Evolutionary conservation across 2,329 filamentous ascomycete genomes (phyloP), one percentile per base, ranked within the genome.

Genomic region (Xylaria hypoxylon): DNA sequence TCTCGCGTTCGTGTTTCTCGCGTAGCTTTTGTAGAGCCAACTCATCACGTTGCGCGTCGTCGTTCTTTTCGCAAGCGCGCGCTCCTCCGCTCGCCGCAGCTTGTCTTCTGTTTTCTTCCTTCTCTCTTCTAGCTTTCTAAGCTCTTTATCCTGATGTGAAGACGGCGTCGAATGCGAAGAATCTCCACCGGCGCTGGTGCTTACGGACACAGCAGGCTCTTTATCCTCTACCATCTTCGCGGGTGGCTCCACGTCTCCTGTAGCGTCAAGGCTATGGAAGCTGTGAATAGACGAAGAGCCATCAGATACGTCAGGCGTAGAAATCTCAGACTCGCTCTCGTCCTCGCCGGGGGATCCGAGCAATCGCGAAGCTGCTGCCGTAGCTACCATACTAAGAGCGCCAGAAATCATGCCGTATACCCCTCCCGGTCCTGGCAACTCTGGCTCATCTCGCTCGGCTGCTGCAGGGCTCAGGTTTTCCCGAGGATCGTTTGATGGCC

Each of bases 1-100:
- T 76, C 69, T 91, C 88, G 53, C 81, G 83, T 51, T 88, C 85
- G 76, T 92, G 88, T 73, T 87, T 89, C 74, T 90, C 87, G 33
- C 85, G 84, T 7, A 88, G 82, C 75, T 88, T 90, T 33, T 84
- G 82, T 5, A 88, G 68, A 1, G 82, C 81, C 1, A 80, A 77
- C 56, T 77, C 72, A 35, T 76, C 75, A 57, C 72, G 71, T 40
- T 73, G 63, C 8, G 80, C 81, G 51, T 90, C 86, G 62, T 85
- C 80, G 56, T 81, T 80, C 68, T 78, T 63, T 76, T 76, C 2
- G 74, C 69, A 0, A 73, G 72, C 38, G 69, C 67, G 44, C 73
- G 73, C 60, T 73, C 72, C 57, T 75, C 71, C 31, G 74, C 70
- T 26, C 72, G 69, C 58, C 74, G 65, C 11, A 77, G 62, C 66